Percentiles rank a stretch among this genome's conserved stretches.
Evolutionary conservation across 306 rosid species (phyloP).

Genomic region (Trifolium pratense): DNA sequence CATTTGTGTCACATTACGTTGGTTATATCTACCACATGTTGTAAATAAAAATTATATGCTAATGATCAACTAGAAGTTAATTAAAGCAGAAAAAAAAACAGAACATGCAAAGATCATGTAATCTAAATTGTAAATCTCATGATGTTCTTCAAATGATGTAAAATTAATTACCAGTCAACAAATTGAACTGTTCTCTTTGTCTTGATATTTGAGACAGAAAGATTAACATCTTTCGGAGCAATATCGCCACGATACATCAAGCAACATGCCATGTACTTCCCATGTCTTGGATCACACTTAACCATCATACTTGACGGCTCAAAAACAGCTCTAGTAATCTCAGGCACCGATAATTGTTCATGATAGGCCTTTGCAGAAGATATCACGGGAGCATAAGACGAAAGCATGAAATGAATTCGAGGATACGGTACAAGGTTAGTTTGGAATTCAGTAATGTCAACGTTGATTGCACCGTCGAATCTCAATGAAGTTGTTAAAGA

Average conservation of each 20-base stretch:
- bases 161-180: slow-evolving; percentile 69
- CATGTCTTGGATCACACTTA: slow-evolving; percentile 84
- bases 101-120: background rate
- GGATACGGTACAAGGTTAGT: slow-evolving; percentile 84
- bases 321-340: slow-evolving; percentile 74
- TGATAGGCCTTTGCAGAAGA: slow-evolving; percentile 75
- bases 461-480: slow-evolving; percentile 82
- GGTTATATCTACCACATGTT: too few species aligned
- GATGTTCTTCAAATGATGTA: background rate
- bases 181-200: slow-evolving; percentile 71
- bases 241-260: slow-evolving; percentile 85
- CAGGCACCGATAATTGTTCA: slow-evolving; percentile 69
- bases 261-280: slow-evolving; percentile 87
- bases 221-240: slow-evolving; percentile 74
- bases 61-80: slow-evolving; percentile 6
- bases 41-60: too few species aligned
- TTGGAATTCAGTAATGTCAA: slow-evolving; percentile 75
- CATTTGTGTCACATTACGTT: too few species aligned
- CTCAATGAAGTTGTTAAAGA: slow-evolving; percentile 85
- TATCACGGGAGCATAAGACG: slow-evolving; percentile 76
- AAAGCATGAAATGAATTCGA: slow-evolving; percentile 81
- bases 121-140: background rate
- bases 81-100: background rate
- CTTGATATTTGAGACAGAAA: slow-evolving; percentile 68
- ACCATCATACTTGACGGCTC: slow-evolving; percentile 85